phyloP scores from a whole-genome alignment of 352 stramenopile species.

The Pythium insidiosum region DNA sequence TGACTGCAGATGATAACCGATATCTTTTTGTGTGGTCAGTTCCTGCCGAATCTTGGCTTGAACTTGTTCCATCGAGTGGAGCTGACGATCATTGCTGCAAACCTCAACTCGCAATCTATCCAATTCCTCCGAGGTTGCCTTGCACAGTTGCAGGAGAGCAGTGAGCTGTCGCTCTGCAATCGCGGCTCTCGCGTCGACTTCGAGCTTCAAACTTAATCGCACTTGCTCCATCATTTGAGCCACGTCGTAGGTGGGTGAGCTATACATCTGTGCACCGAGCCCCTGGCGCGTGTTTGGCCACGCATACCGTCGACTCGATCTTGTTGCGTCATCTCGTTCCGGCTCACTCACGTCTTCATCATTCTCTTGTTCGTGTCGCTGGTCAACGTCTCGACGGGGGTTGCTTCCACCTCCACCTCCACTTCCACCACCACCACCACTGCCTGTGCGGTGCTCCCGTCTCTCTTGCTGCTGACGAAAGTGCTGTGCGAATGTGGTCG shows the following conservation, averaged over 20 bases:
- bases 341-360: neutral
- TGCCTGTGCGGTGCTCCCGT: conserved; percentile 20
- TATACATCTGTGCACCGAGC: conserved; percentile 38
- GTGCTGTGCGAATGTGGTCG: conserved; percentile 23
- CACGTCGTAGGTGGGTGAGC: conserved; percentile 67
- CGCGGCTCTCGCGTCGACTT: conserved; percentile 67
- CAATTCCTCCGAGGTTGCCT: conserved; percentile 62
- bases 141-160: conserved; percentile 61
- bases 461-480: conserved; percentile 44
- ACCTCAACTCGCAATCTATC: conserved; percentile 64
- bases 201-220: conserved; percentile 70
- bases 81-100: conserved; percentile 56
- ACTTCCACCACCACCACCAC: conserved; percentile 9
- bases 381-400: neutral
- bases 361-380: neutral
- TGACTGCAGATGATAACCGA: conserved; percentile 71
- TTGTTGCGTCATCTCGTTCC: conserved; percentile 12
- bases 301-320: too few species aligned
- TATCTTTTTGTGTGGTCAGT: conserved; percentile 76
- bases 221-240: conserved; percentile 84
- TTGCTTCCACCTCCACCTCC: conserved; percentile 5
- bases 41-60: conserved; percentile 73
- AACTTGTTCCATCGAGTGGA: conserved; percentile 70
- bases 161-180: conserved; percentile 77
- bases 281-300: conserved; percentile 5